A percentile compares a stretch with the other conserved stretches of the same genome.
Conservation (phyloP, 2,329 filamentous ascomycete genomes). For the Myotisia sp. region DNA sequence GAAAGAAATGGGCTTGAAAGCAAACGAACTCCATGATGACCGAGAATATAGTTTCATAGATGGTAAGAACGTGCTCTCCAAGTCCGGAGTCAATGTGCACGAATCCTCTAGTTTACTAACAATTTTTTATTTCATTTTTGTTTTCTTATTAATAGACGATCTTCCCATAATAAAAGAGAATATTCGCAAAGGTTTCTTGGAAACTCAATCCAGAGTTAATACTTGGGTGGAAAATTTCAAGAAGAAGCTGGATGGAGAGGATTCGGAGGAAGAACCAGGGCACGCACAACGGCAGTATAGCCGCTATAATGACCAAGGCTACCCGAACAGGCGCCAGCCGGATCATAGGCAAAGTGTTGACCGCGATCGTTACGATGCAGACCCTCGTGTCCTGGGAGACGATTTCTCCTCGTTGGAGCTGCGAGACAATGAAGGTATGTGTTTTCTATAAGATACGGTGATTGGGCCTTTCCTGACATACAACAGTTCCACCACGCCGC, state of each 20-base stretch:
- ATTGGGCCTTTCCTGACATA: slow-evolving; percentile 4
- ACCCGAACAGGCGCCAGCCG: slow-evolving; percentile 44
- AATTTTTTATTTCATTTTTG: not conserved
- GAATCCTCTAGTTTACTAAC: slow-evolving; percentile 9
- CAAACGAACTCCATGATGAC: slow-evolving; percentile 48
- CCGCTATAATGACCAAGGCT: slow-evolving; percentile 16
- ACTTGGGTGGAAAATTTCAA: slow-evolving; percentile 81
- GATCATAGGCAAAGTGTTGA: slow-evolving; percentile 66
- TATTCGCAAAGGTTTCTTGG: slow-evolving; percentile 81
- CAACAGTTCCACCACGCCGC: slow-evolving; percentile 38
- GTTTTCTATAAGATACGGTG: not conserved
- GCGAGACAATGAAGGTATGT: slow-evolving; percentile 44
- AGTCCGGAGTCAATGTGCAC: too few relatives aligned
- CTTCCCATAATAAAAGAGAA: slow-evolving; percentile 86
- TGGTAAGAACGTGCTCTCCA: slow-evolving; percentile 27
- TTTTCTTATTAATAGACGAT: slow-evolving; percentile 47
- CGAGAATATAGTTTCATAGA: slow-evolving; percentile 85
- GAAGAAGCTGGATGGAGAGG: slow-evolving; percentile 86
- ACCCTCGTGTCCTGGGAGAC: slow-evolving; percentile 77
- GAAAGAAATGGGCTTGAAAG: slow-evolving; percentile 40
- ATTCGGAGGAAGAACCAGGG: slow-evolving; percentile 50
- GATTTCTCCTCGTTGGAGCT: slow-evolving; percentile 62
- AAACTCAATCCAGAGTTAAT: slow-evolving; percentile 88
- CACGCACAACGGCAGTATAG: slow-evolving; percentile 12
- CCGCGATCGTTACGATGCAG: slow-evolving; percentile 84